Evolutionary conservation across 2,329 filamentous ascomycete genomes (phyloP).

Genomic region (Fusarium clavum): DNA sequence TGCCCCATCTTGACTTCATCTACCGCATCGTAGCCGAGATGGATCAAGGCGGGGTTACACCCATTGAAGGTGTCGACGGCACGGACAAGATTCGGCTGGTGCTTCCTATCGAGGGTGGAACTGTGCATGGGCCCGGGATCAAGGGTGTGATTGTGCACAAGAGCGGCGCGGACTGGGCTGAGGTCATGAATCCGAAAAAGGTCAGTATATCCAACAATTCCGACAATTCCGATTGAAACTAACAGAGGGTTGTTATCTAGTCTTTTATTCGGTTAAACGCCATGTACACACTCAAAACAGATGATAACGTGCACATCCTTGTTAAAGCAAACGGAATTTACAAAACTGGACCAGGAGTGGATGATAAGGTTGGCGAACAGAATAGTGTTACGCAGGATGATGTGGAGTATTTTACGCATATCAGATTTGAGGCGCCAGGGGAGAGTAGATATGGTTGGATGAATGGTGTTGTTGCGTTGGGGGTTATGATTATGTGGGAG

Average conservation of each 20-base stretch:
- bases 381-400: constrained; percentile 35
- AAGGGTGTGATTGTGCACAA: constrained; percentile 29
- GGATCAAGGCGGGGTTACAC: constrained; percentile 24
- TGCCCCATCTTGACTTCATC: constrained; percentile 39
- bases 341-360: constrained; percentile 25
- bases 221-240: background rate
- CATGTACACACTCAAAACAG: constrained; percentile 34
- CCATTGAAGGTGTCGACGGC: constrained; percentile 23
- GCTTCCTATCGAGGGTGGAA: constrained; percentile 32
- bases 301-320: constrained; percentile 30
- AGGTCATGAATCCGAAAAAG: constrained; percentile 32
- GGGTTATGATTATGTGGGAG: constrained; percentile 36
- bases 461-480: constrained; percentile 31
- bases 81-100: constrained; percentile 26
- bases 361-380: background rate
- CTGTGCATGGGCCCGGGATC: constrained; percentile 29
- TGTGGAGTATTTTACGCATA: constrained; percentile 39
- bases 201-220: background rate
- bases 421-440: constrained; percentile 34
- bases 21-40: constrained; percentile 41
- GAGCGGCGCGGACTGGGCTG: constrained; percentile 39
- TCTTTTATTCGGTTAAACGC: constrained; percentile 25
- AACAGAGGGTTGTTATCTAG: background rate
- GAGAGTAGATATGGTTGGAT: constrained; percentile 30
- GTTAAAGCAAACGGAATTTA: constrained; percentile 38